Base-by-base conservation (phyloP, 2,329 filamentous ascomycete genomes). In the Phialophora chinensis region DNA sequence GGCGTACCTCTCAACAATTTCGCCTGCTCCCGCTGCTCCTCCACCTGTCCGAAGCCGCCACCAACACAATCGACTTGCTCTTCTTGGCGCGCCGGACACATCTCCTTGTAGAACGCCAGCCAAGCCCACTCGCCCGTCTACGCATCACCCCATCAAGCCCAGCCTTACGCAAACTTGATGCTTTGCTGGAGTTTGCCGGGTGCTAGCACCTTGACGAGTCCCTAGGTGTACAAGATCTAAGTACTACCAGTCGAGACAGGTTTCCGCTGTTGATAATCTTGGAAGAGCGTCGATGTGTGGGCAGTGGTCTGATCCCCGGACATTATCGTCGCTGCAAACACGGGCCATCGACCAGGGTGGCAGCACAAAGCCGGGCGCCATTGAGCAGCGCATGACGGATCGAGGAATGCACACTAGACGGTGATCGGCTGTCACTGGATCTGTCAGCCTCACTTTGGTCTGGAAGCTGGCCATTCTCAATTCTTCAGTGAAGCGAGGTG, bases 11-110 rank as follows among this genome's bases (percentile, higher is more conserved):
- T 27, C 12, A 52, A 17, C 49, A 23, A 17, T 23, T 17, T 52
- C 49, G 49, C 20, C 25, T 52, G 20, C 49, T 52, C 23, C 49
- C 49, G 49, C 49, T 52, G 49, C 49, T 25, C 49, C 49, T 12
- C 49, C 38, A 44, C 5, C 38, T n/a, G 38, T n/a, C 17, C 17
- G 17, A 44, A 20, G 6, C 14, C 38, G 12, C 14, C 6, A 8
- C 6, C 14, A n/a, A 20, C 38, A 44, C 38, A 44, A 20, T n/a
- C 38, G 38, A 44, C 38, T 17, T 52, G 49, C 49, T 10, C 25
- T 27, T 23, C 23, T 52, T 27, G 23, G 49, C 20, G 14, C 49
- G 49, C 49, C 20, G 49, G 17, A 44, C 38, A n/a, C 14, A 8
- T 8, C 17, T 44, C 17, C 38, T 44, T n/a, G 38, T 52, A 27